phyloP scores from a whole-genome alignment of 2,329 filamentous ascomycete species.

The Boeremia lycopersici region DNA sequence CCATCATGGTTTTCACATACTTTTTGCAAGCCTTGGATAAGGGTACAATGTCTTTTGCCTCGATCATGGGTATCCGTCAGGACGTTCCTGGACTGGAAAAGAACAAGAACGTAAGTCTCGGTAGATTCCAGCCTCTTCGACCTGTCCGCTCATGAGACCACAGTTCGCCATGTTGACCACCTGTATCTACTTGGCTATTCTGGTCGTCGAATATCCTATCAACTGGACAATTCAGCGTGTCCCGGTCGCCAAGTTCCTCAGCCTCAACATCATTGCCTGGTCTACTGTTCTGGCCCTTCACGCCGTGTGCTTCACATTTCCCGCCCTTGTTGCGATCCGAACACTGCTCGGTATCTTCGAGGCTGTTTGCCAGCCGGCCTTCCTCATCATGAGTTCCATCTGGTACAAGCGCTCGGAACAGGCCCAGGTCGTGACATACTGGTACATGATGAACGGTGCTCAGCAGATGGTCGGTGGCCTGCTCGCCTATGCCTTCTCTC shows the following conservation, averaged over 20 bases:
- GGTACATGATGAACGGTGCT: slow-evolving; percentile 77
- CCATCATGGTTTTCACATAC: slow-evolving; percentile 75
- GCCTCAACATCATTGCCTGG: slow-evolving; percentile 69
- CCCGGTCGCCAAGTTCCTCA: slow-evolving; percentile 71
- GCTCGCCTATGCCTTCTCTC: slow-evolving; percentile 59
- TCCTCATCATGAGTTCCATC: slow-evolving; percentile 70
- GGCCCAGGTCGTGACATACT: slow-evolving; percentile 69
- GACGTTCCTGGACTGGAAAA: slow-evolving; percentile 43
- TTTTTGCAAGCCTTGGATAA: slow-evolving; percentile 73
- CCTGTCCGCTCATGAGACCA: not conserved
- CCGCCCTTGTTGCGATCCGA: slow-evolving; percentile 64
- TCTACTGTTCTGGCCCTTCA: slow-evolving; percentile 65
- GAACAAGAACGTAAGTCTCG: slow-evolving; percentile 33
- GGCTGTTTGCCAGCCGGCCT: slow-evolving; percentile 70
- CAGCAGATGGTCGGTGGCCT: slow-evolving; percentile 76
- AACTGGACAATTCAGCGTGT: slow-evolving; percentile 68
- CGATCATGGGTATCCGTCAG: slow-evolving; percentile 65
- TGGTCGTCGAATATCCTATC: slow-evolving; percentile 75
- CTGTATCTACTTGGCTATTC: slow-evolving; percentile 74
- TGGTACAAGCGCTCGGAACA: slow-evolving; percentile 76
- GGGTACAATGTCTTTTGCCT: slow-evolving; percentile 66
- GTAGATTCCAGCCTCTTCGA: no score
- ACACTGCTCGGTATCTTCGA: slow-evolving; percentile 75
- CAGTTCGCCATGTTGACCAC: slow-evolving; percentile 75
- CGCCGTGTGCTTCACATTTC: slow-evolving; percentile 66